phyloP scores from a whole-genome alignment of 768 basidiomycete species.

The Nidula microcarpa region DNA sequence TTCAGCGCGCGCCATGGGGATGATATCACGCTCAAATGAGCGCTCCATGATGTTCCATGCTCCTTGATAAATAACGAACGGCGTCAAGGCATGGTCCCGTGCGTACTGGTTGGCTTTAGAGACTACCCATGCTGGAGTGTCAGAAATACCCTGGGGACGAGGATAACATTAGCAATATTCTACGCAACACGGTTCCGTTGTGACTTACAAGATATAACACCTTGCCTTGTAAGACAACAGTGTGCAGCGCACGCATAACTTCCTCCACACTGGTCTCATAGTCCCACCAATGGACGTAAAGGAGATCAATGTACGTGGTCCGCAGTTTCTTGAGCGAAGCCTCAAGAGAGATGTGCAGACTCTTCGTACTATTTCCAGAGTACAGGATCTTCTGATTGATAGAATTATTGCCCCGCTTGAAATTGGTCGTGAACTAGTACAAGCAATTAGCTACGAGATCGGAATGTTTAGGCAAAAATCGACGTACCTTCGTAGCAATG shows the following conservation, averaged over 20 bases:
- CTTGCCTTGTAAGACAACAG: constrained; percentile 48
- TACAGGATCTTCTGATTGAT: constrained; percentile 23
- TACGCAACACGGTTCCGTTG: neutral
- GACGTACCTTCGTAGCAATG: constrained; percentile 36
- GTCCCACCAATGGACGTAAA: constrained; percentile 1
- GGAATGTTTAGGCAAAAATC: neutral
- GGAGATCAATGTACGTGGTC: constrained; percentile 26
- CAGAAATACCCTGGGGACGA: neutral
- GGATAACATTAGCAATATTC: neutral
- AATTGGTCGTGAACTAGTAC: constrained; percentile 20
- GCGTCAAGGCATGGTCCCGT: constrained; percentile 5
- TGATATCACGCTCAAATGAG: constrained; percentile 9
- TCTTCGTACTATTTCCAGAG: constrained; percentile 40
- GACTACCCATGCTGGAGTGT: constrained; percentile 7
- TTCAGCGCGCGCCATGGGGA: constrained; percentile 25
- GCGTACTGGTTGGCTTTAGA: neutral
- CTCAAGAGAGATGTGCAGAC: constrained; percentile 30
- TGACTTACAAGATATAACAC: constrained; percentile 38
- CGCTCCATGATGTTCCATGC: constrained; percentile 7
- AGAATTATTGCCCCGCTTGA: constrained; percentile 17
- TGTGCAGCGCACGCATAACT: constrained; percentile 51
- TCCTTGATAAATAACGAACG: constrained; percentile 9
- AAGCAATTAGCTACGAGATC: neutral
- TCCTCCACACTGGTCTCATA: constrained; percentile 44
- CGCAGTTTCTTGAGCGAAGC: constrained; percentile 38